Conservation (phyloP, 2,329 filamentous ascomycete genomes). For the Xylaria sp. region DNA sequence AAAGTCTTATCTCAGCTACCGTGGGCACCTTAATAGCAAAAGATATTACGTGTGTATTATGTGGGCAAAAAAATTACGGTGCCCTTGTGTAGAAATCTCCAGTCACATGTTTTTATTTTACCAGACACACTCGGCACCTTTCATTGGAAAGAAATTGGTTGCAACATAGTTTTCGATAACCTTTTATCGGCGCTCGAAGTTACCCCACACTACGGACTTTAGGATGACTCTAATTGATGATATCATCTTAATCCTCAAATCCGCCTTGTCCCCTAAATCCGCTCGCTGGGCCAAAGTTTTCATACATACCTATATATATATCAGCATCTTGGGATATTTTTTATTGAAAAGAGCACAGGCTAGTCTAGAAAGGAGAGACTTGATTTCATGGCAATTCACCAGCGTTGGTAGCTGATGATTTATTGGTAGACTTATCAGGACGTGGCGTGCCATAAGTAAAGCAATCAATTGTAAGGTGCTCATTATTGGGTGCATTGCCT, state of each 20-base stretch:
- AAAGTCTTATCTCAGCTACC: constrained; percentile 6
- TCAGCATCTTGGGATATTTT: background rate
- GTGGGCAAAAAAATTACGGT: background rate
- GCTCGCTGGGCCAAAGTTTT: background rate
- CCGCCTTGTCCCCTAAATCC: constrained; percentile 23
- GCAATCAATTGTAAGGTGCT: background rate
- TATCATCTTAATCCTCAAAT: background rate
- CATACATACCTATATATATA: background rate
- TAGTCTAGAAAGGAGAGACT: background rate
- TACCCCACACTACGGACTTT: constrained; percentile 3
- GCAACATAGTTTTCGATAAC: constrained; percentile 1
- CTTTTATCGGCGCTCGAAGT: constrained; percentile 6
- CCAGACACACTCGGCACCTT: background rate
- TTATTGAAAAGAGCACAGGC: background rate
- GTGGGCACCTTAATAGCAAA: no score
- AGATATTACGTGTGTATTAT: background rate
- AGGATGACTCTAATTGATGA: background rate
- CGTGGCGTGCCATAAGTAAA: background rate
- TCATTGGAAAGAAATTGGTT: background rate
- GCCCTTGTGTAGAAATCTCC: background rate
- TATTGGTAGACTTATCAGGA: background rate
- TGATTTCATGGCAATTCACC: background rate
- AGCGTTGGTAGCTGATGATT: background rate
- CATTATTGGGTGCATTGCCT: background rate
- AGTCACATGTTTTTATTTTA: constrained; percentile 6